phyloP scores from a whole-genome alignment of 345 rosid species.

The Ceriops tagal region DNA sequence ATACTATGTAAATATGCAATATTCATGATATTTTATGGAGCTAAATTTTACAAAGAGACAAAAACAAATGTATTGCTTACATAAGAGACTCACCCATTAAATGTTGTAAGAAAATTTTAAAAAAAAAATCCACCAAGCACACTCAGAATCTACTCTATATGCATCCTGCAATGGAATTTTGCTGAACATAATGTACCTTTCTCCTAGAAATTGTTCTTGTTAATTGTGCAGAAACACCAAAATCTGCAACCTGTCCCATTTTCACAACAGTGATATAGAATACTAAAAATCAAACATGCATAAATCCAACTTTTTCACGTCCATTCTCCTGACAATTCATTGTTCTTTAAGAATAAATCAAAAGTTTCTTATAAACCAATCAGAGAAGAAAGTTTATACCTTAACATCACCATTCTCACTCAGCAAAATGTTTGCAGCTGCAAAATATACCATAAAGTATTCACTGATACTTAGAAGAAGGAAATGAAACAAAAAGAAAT shows the following conservation, averaged over 20 bases:
- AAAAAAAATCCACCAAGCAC: not conserved
- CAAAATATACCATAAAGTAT: conserved; percentile 27
- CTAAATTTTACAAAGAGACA: not conserved
- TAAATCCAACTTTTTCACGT: conserved; percentile 1
- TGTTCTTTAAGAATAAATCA: conserved; percentile 12
- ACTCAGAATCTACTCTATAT: not conserved
- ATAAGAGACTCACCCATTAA: not conserved
- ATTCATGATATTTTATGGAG: not conserved
- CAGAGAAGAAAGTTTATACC: conserved; percentile 44
- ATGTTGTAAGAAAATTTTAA: not conserved
- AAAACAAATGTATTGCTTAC: conserved; percentile 8
- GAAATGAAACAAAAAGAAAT: conserved; percentile 10
- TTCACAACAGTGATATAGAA: conserved; percentile 20
- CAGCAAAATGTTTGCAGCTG: conserved; percentile 96
- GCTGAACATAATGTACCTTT: conserved; percentile 57
- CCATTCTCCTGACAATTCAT: not conserved
- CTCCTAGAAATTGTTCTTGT: conserved; percentile 98
- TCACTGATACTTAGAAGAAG: conserved; percentile 20
- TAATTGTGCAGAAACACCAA: conserved; percentile 98
- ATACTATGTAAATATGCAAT: not conserved
- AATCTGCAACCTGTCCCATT: conserved; percentile 88
- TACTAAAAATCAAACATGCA: conserved; percentile 17
- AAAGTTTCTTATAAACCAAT: not conserved
- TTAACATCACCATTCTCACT: conserved; percentile 97
- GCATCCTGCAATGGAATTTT: conserved; percentile 1